Conservation (phyloP, 2,329 filamentous ascomycete genomes). For the Trichoderma semiorbis region DNA sequence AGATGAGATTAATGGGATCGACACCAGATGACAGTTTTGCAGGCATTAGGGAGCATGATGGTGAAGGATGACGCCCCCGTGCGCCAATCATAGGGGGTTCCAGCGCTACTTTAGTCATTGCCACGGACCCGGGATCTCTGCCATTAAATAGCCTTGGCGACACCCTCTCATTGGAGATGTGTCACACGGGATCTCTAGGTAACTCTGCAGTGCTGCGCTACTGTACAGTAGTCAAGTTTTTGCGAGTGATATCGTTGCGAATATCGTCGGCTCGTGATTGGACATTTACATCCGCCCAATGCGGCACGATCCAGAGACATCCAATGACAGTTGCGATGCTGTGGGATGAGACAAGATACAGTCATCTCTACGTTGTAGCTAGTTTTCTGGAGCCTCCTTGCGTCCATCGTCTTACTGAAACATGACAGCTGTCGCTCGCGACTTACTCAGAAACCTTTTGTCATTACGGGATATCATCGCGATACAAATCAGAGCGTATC, state of each 20-base stretch:
- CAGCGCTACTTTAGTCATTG: conserved; percentile 10
- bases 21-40: conserved; percentile 7
- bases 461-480: neutral
- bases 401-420: neutral
- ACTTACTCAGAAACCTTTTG: neutral
- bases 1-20: conserved; percentile 3
- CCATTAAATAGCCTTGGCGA: neutral
- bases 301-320: neutral
- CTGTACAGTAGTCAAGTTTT: neutral
- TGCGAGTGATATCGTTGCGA: neutral
- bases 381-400: neutral
- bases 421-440: neutral
- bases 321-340: neutral
- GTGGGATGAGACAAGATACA: neutral
- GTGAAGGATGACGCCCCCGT: conserved; percentile 13
- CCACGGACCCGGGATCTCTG: neutral
- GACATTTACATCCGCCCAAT: neutral
- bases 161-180: neutral
- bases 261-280: neutral
- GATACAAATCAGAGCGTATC: neutral
- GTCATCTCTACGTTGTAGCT: neutral
- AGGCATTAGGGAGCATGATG: conserved; percentile 12
- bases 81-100: conserved; percentile 11
- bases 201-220: neutral
- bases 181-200: conserved; percentile 1